Conservation (phyloP, 163 green algal genomes). For the Scenedesmus sp. region DNA sequence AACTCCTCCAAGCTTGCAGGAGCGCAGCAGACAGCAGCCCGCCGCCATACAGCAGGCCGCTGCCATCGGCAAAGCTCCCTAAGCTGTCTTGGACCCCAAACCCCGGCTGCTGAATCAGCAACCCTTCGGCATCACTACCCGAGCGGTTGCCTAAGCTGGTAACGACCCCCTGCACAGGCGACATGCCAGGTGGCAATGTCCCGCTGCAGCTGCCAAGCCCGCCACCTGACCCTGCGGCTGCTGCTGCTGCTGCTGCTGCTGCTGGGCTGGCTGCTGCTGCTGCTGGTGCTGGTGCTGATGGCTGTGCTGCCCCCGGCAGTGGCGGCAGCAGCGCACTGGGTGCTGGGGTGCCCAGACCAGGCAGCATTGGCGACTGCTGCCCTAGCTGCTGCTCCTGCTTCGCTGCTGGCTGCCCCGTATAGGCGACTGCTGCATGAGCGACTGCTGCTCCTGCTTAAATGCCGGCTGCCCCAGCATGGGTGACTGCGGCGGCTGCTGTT, state of each 20-base stretch:
- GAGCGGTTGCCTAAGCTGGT: neutral
- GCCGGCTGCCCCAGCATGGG: neutral
- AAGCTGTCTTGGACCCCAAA: neutral
- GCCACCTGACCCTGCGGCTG: neutral
- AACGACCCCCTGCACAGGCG: neutral
- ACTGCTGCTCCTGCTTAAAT: neutral
- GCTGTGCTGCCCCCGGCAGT: neutral
- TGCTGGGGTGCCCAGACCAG: neutral
- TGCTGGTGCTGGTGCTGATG: neutral
- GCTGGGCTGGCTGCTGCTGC: neutral
- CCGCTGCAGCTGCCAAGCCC: neutral
- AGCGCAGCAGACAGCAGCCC: neutral
- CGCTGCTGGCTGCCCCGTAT: neutral
- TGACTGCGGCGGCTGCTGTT: neutral
- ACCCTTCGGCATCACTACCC: neutral
- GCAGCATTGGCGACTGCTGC: neutral
- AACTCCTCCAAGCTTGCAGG: neutral
- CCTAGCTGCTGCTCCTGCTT: constrained; percentile 13
- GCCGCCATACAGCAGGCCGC: neutral
- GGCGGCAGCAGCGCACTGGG: neutral
- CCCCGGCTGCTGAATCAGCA: neutral
- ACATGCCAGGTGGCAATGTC: neutral
- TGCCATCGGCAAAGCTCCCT: neutral
- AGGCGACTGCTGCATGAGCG: neutral
- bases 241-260: neutral